Percentiles rank a stretch among this genome's conserved stretches.
phyloP scores from a whole-genome alignment of 768 basidiomycete species.

The Lactarius hengduanensis region DNA sequence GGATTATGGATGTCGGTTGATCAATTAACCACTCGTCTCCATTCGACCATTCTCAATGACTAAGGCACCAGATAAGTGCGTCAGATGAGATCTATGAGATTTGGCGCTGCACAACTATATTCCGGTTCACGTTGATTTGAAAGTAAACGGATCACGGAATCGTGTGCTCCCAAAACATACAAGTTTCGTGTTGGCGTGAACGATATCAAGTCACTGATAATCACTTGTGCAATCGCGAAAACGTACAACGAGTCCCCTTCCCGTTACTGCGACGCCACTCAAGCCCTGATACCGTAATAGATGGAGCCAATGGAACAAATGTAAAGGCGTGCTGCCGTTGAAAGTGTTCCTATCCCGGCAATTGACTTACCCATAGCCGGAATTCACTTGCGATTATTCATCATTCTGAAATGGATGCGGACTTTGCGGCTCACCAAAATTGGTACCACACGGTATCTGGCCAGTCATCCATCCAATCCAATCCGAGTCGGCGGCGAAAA shows the following conservation, averaged over 20 bases:
- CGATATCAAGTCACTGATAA: too few species aligned
- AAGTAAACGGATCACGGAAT: background rate
- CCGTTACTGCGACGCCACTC: too few species aligned
- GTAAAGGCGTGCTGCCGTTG: too few species aligned
- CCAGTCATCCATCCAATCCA: too few species aligned
- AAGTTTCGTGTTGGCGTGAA: too few species aligned
- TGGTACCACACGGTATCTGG: background rate
- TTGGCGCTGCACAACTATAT: background rate
- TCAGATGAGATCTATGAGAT: background rate
- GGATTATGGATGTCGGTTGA: background rate
- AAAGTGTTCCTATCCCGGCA: background rate
- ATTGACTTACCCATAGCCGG: background rate
- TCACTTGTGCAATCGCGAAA: too few species aligned
- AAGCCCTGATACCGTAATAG: too few species aligned
- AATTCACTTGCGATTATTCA: too few species aligned
- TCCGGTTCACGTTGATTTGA: background rate
- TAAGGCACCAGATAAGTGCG: background rate
- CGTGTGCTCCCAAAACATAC: background rate
- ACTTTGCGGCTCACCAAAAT: background rate
- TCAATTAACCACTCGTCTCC: background rate
- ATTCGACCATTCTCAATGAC: background rate
- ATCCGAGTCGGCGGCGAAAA: background rate
- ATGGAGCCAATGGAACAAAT: too few species aligned
- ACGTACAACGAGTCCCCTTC: too few species aligned
- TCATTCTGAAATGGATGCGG: background rate